Conservation (phyloP, 257 asterid species). For the Lycium barbarum region DNA sequence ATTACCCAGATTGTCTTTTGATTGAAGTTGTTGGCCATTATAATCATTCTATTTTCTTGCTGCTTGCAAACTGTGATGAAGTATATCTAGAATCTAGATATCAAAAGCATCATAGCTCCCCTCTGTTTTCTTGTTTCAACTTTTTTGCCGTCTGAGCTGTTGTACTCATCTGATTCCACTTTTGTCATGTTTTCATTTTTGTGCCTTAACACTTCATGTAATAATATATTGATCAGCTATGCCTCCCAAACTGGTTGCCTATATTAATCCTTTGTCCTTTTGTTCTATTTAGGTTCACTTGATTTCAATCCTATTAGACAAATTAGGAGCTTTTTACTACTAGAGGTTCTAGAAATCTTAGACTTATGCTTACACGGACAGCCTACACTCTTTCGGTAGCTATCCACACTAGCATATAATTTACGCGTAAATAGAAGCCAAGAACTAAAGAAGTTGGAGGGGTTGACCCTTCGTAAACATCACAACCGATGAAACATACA, state of each 20-base stretch:
- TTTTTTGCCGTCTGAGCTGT: background rate
- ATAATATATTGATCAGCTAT: background rate
- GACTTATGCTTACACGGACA: background rate
- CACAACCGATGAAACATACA: background rate
- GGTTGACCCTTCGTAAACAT: background rate
- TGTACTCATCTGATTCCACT: slow-evolving; percentile 14
- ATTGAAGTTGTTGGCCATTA: background rate
- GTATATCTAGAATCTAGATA: background rate
- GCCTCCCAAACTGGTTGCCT: background rate
- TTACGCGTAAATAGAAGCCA: background rate
- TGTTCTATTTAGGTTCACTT: background rate
- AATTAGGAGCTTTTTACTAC: background rate
- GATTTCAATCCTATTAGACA: slow-evolving; percentile 8
- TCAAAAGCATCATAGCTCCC: background rate
- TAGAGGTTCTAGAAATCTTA: background rate
- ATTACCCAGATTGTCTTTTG: background rate
- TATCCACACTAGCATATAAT: background rate
- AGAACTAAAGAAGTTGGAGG: background rate
- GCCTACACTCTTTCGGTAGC: background rate
- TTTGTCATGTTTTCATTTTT: background rate
- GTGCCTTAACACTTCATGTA: background rate
- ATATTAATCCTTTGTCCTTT: background rate
- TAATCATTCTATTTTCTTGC: background rate
- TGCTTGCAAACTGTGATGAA: slow-evolving; percentile 8
- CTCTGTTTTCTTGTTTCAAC: background rate